Evolutionary conservation across 257 asterid genomes (phyloP), one percentile per base, ranked within the genome.

Genomic region (Plantago elongata): DNA sequence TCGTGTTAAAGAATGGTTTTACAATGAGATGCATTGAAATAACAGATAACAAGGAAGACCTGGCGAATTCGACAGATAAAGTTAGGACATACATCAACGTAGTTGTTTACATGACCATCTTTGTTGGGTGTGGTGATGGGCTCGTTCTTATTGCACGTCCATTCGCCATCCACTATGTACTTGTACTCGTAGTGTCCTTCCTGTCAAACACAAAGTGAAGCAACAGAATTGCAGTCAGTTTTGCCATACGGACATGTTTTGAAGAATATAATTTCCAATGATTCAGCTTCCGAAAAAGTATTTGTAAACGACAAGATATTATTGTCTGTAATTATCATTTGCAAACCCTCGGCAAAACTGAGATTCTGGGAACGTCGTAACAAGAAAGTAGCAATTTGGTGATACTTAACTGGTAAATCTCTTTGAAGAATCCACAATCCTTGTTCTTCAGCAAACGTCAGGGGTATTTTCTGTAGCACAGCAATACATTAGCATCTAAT

Each of bases 161-260:
- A 89, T 69, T 74, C 78, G 14, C 96, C 97, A 63, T 92, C 89
- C 16, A 92, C 88, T 9, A 92, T 65, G 64, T 86, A 92, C 79
- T 92, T 89, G 85, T 92, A 92, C 80, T 92, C 99, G 34, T 84
- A 92, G 47, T 5, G 72, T 49, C 99, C 99, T 83, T 86, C 99
- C 99, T 92, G 88, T 69, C 10, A 45, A 44, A 62, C 55, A 22
- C 40, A 54, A 56, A 61, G 51, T 58, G 45, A 13, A 51, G 30
- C 45, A 62, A 10, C 48, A 38, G 37, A 56, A 46, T 29, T 59
- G 11, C 50, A 34, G 18, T 61, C 40, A 29, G 49, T 9, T 48
- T 61, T 44, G 51, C 14, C 38, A 30, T 22, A 22, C 2, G 27
- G 27, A 22, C 27, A 22, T 22, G 27, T 22, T 22, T 22, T 22